Base-by-base conservation (phyloP, 2,329 filamentous ascomycete genomes). In the Albifimbria verrucaria region DNA sequence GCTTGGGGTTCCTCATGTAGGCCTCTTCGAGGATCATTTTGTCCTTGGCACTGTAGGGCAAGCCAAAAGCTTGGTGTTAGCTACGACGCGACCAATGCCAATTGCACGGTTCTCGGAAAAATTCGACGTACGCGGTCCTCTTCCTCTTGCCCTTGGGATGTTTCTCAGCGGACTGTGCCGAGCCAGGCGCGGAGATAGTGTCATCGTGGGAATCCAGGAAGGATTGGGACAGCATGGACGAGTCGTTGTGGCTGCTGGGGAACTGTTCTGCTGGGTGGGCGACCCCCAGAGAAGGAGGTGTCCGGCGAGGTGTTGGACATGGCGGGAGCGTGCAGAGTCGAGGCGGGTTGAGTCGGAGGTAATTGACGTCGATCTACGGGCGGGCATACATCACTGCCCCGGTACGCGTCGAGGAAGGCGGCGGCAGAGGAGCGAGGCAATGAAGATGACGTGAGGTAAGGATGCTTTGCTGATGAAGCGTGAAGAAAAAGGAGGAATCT, bases 11-110 rank as follows among this genome's bases (percentile, higher is more conserved):
- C 57, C 79, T 82, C 62, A 83, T 81, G 68, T 96, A 97, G 54
- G 93, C 91, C 32, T 88, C 81, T 72, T 97, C 93, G 55, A 97
- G 85, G 50, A 95, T 83, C 50, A 87, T 83, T 75, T 96, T 93
- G 75, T 97, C 93, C 72, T 93, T 89, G 41, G 89, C 87, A 66
- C 91, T 96, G 58, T 15, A 12, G 20, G 23, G 43, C n/a, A n/a
- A 17, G 24, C 7, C 12, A 39, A 17, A 15, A 21, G 24, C 4
- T 12, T 22, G 17, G 28, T 25, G 43, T 24, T 9, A 24, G 15
- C 26, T n/a, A 12, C 12, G 12, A 15, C 18, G 15, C 32, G 32
- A 39, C 12, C 5, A n/a, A 15, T 6, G 32, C 32, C 32, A 39
- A 39, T 39, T 39, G 32, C 32, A 17, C 12, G 32, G 15, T 5